phyloP scores from a whole-genome alignment of 805 yeast genomes.

The Metschnikowia drakensbergensis region DNA sequence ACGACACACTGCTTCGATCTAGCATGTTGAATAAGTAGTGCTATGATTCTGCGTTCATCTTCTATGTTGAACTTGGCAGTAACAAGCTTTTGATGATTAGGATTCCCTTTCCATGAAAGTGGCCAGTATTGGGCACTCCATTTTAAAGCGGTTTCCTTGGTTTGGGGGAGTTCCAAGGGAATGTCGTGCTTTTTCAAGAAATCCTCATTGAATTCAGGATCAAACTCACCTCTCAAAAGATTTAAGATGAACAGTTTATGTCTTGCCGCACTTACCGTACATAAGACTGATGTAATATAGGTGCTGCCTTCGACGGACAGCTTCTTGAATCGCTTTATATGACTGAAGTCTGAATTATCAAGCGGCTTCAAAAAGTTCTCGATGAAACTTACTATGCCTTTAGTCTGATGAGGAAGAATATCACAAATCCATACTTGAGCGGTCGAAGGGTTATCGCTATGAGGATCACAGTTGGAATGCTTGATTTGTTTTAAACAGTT shows the following conservation, averaged over 20 bases:
- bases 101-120: conserved; percentile 89
- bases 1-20: conserved; percentile 30
- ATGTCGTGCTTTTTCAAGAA: conserved; percentile 25
- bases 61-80: conserved; percentile 49
- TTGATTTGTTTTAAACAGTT: conserved; percentile 45
- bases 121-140: conserved; percentile 86
- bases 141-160: conserved; percentile 57
- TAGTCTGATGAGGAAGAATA: conserved; percentile 37
- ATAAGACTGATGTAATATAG: conserved; percentile 41
- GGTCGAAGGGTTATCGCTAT: conserved; percentile 23
- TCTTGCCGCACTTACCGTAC: conserved; percentile 37
- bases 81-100: conserved; percentile 65
- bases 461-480: conserved; percentile 16
- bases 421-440: conserved; percentile 47
- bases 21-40: conserved; percentile 9
- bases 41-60: conserved; percentile 31
- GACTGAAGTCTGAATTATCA: conserved; percentile 30
- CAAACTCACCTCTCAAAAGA: conserved; percentile 17
- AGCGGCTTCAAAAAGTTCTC: conserved; percentile 24
- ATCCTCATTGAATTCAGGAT: conserved; percentile 9
- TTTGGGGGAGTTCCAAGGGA: conserved; percentile 63
- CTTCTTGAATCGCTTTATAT: conserved; percentile 56
- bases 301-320: background rate
- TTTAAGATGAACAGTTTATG: conserved; percentile 21
- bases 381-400: conserved; percentile 24